Percentiles rank a stretch among this genome's conserved stretches.
Conservation (phyloP, 805 yeast genomes). For the Myxozyma geophila region DNA sequence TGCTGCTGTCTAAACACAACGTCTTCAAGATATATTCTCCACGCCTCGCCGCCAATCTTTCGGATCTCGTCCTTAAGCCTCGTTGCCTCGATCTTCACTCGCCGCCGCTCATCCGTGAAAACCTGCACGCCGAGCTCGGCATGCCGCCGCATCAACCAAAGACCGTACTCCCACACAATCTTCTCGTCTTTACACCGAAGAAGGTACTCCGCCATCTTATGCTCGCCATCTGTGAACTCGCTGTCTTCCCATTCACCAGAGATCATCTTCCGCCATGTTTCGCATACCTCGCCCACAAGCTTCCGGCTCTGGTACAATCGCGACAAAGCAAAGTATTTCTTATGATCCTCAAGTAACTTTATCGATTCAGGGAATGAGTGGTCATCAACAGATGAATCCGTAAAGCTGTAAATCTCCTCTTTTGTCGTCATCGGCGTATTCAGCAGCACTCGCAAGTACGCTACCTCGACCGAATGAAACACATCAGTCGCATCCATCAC, state of each 20-base stretch:
- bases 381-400: conserved; percentile 40
- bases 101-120: conserved; percentile 40
- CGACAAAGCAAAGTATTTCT: conserved; percentile 41
- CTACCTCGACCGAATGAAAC: conserved; percentile 43
- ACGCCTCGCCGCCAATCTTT: conserved; percentile 44
- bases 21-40: conserved; percentile 46
- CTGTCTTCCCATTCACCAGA: conserved; percentile 40
- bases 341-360: conserved; percentile 35
- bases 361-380: conserved; percentile 39
- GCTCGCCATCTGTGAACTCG: conserved; percentile 39
- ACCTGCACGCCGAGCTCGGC: conserved; percentile 44
- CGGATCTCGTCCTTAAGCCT: conserved; percentile 43
- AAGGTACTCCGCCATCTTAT: conserved; percentile 40
- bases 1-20: conserved; percentile 41
- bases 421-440: conserved; percentile 33
- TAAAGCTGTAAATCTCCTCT: conserved; percentile 39
- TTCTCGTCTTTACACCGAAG: conserved; percentile 39
- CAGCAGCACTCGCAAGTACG: conserved; percentile 40
- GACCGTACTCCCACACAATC: conserved; percentile 47
- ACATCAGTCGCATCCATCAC: conserved; percentile 40
- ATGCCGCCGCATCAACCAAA: conserved; percentile 44
- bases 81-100: conserved; percentile 40
- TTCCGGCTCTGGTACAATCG: conserved; percentile 40
- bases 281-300: conserved; percentile 40
- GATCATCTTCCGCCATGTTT: conserved; percentile 39